These are phyloP conservation scores for Chloris gayana DNA, from an alignment of 176 grass and related monocot genomes.

Conservation along the genomic window DNA sequence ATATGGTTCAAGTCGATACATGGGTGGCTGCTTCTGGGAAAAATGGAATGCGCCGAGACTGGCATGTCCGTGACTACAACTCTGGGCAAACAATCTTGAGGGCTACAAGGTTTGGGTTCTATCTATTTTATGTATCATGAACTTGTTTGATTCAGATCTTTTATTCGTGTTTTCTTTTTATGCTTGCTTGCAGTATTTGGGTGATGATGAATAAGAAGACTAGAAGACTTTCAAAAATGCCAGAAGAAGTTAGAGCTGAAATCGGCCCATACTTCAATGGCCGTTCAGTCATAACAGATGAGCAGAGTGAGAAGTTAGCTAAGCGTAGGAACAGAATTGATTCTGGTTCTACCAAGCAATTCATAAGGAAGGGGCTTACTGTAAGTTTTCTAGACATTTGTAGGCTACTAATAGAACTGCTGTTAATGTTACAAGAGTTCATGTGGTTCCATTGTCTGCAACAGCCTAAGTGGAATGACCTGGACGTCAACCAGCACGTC, in stretches of 20 bases:
- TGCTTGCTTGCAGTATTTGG: conserved; percentile 50
- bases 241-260: conserved; percentile 68
- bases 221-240: conserved; percentile 66
- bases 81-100: conserved; percentile 59
- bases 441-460: conserved; percentile 1
- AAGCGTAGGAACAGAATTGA: background rate
- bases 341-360: background rate
- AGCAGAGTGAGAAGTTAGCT: conserved; percentile 3
- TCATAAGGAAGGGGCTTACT: conserved; percentile 3
- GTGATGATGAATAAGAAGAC: conserved; percentile 80
- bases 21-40: conserved; percentile 65
- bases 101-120: conserved; percentile 50
- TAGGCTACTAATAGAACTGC: background rate
- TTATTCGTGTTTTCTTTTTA: background rate
- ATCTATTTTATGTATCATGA: conserved; percentile 1
- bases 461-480: conserved; percentile 51
- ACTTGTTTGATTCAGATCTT: background rate
- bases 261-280: conserved; percentile 63
- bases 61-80: conserved; percentile 64
- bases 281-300: conserved; percentile 52
- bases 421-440: background rate
- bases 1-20: conserved; percentile 66
- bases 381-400: background rate
- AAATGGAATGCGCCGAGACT: conserved; percentile 75
- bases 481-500: conserved; percentile 64